These are phyloP conservation scores for Coemansia sp. DNA, from an alignment of 192 early-diverging fungal species.

Conservation along the genomic window DNA sequence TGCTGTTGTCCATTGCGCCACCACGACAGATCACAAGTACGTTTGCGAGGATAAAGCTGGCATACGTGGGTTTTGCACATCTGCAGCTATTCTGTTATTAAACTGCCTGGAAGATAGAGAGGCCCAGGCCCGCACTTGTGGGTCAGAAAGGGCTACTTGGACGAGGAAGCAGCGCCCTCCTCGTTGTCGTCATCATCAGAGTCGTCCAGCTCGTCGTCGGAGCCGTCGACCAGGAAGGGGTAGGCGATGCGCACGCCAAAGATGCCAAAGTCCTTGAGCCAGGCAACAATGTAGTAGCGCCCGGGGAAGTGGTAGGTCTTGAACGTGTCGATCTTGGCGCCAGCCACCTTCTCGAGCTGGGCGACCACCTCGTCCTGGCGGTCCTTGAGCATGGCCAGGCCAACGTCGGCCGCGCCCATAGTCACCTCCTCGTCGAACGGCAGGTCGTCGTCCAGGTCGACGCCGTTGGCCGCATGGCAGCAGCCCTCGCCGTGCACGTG, in stretches of 20 bases:
- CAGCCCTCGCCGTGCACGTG: conserved; percentile 43
- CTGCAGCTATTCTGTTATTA: background rate
- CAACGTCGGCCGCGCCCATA: conserved; percentile 13
- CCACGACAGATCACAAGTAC: background rate
- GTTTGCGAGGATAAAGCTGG: background rate
- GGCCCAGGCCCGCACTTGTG: no score
- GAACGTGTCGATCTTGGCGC: conserved; percentile 40
- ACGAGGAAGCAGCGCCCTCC: conserved; percentile 1
- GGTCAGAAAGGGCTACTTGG: no score
- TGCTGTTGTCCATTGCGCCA: background rate
- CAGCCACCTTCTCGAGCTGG: conserved; percentile 34
- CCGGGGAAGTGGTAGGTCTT: conserved; percentile 49
- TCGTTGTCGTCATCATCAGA: conserved; percentile 22
- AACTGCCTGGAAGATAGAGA: no score
- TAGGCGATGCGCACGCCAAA: conserved; percentile 49
- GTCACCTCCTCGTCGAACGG: conserved; percentile 43
- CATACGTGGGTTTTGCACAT: background rate
- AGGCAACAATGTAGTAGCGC: conserved; percentile 47
- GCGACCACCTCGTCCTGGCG: conserved; percentile 22
- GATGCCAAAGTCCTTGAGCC: conserved; percentile 46
- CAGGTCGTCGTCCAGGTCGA: conserved; percentile 22
- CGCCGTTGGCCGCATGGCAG: conserved; percentile 31
- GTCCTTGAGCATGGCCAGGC: conserved; percentile 42
- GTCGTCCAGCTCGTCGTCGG: conserved; percentile 21
- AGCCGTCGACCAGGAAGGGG: conserved; percentile 38